Conservation (phyloP, 306 rosid species). For the Ochetophila trinervis region DNA sequence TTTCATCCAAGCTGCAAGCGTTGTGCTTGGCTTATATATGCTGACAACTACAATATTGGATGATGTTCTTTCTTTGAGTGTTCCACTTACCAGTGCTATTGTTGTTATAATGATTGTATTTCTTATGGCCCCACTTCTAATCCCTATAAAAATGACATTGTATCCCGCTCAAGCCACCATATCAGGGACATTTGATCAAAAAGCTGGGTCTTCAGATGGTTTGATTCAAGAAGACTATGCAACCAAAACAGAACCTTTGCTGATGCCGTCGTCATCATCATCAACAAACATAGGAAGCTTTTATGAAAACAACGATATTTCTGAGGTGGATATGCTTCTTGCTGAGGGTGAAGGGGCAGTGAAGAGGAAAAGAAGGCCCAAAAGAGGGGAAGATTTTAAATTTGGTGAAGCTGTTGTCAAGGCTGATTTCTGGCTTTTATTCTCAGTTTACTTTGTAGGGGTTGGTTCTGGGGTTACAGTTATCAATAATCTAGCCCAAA, state of each 20-base stretch:
- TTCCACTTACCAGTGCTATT: conserved; percentile 31
- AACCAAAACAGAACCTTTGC: conserved; percentile 40
- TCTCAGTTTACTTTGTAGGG: conserved; percentile 69
- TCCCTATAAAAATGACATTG: conserved; percentile 76
- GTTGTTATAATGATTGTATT: conserved; percentile 54
- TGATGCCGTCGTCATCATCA: conserved; percentile 37
- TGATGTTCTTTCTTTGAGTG: conserved; percentile 26
- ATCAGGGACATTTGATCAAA: conserved; percentile 23
- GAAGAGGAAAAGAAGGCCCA: conserved; percentile 72
- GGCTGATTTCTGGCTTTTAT: conserved; percentile 84
- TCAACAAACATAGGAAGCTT: conserved; percentile 40
- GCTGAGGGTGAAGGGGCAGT: conserved; percentile 89
- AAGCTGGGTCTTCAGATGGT: conserved; percentile 36
- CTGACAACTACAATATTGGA: conserved; percentile 49
- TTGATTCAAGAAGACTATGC: conserved; percentile 26
- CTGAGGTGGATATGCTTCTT: conserved; percentile 75
- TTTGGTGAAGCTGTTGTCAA: conserved; percentile 66
- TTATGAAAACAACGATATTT: conserved; percentile 40
- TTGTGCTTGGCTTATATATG: conserved; percentile 54
- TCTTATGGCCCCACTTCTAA: conserved; percentile 69
- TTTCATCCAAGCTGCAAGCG: conserved; percentile 60
- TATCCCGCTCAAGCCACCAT: conserved; percentile 30
- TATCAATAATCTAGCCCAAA: conserved; percentile 71
- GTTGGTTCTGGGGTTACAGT: conserved; percentile 86
- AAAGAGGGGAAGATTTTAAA: conserved; percentile 76